Conservation (phyloP, 805 yeast species). For the Gaillardinia entomophila region DNA sequence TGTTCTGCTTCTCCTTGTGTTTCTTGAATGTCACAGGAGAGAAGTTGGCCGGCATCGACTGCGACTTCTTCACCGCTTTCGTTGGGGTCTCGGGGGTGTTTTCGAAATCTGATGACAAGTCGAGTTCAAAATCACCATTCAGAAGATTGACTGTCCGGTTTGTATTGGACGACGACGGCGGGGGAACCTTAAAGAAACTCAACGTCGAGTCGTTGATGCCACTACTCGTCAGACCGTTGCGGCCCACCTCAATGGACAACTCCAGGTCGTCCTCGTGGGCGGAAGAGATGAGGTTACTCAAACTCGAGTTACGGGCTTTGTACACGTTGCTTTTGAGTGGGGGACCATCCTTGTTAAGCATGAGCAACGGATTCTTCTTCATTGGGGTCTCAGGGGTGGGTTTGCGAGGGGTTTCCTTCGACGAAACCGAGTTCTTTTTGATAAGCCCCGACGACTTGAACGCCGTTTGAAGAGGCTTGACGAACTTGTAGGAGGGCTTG, state of each 20-base stretch:
- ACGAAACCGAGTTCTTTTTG: conserved; percentile 37
- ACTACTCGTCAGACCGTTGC: conserved; percentile 19
- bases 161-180: conserved; percentile 10
- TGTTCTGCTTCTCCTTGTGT: conserved; percentile 3
- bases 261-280: conserved; percentile 21
- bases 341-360: conserved; percentile 16
- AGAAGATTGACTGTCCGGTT: conserved; percentile 5
- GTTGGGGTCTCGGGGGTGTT: conserved; percentile 35
- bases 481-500: conserved; percentile 50
- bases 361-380: conserved; percentile 34
- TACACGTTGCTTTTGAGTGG: neutral
- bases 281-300: conserved; percentile 12
- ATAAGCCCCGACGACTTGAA: conserved; percentile 70
- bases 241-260: conserved; percentile 35
- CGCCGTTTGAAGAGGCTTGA: conserved; percentile 82
- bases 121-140: conserved; percentile 14
- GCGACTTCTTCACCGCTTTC: conserved; percentile 23
- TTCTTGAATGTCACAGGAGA: conserved; percentile 13
- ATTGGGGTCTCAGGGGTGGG: conserved; percentile 42
- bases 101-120: conserved; percentile 13
- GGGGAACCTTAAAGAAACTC: conserved; percentile 25
- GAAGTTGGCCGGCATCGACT: conserved; percentile 23
- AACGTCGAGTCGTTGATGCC: conserved; percentile 26
- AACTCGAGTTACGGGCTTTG: conserved; percentile 6
- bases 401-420: conserved; percentile 13